Base-by-base conservation (phyloP, 331 rosid species). In the Malus hybrid region DNA sequence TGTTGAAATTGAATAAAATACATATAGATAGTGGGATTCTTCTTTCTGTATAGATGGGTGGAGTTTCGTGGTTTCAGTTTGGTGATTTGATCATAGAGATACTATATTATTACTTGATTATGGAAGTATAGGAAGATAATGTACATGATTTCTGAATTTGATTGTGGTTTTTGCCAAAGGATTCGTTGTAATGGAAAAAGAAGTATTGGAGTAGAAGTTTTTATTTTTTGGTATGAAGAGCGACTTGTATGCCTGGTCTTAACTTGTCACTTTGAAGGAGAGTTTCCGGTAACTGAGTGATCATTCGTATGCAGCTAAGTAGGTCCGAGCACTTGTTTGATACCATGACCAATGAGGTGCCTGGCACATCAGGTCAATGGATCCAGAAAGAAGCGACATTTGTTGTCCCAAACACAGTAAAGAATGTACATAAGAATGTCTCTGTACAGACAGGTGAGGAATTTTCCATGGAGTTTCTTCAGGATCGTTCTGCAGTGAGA, bases 291-390 rank as follows among this genome's bases (percentile, higher is more conserved):
- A 63, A 65, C 66, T 67, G 73, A 63, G 73, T 42, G 67, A 74
- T 75, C 46, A 13, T 76, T 69, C 48, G 32, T 80, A 75, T 82
- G 91, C 88, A 87, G 65, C 84, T 79, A 65, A 80, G 82, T 71
- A 85, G 73, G 80, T 73, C 79, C 11, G 78, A 84, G 71, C 71
- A 75, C 46, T 70, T 85, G 80, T 57, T 80, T 63, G 84, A 79
- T 76, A 72, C 80, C 65, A 79, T 84, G 62, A n/a, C 78, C 74
- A 71, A 69, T 46, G 79, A 85, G 82, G 80, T 79, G 50, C 66
- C 80, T 56, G 73, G 82, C 31, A 4, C 80, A 85, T 78, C 86
- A 32, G 77, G 77, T 77, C 83, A 77, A 76, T 48, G 81, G 76
- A 68, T 61, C 69, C 85, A 42, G 24, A 80, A 79, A 67, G 88